A percentile compares a stretch with the other conserved stretches of the same genome.
phyloP scores from a whole-genome alignment of 2,329 filamentous ascomycete species.

The Penicillium occitanis region DNA sequence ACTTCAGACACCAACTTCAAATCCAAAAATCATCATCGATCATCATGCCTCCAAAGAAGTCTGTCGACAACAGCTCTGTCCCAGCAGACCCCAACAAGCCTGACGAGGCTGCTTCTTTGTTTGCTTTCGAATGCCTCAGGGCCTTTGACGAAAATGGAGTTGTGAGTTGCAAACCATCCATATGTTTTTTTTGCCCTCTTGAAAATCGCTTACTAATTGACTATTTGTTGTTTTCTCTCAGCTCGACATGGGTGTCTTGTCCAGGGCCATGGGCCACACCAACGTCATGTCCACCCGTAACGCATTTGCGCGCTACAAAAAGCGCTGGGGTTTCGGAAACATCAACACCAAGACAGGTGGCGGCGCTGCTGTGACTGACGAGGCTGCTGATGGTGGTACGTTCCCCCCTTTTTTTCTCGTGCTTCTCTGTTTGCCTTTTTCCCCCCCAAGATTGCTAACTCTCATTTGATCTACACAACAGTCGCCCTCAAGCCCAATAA shows the following conservation, averaged over 20 bases:
- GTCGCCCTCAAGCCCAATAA: conserved; percentile 5
- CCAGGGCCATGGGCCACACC: conserved; percentile 14
- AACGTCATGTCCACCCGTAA: conserved; percentile 17
- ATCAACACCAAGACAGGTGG: conserved; percentile 8
- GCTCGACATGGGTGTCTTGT: conserved; percentile 16
- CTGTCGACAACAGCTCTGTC: not conserved
- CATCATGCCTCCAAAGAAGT: conserved; percentile 20
- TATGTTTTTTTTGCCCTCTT: not conserved
- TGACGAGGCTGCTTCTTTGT: not conserved
- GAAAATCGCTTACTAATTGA: not conserved
- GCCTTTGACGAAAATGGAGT: not conserved
- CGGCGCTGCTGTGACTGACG: not conserved
- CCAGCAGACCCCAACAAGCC: not conserved
- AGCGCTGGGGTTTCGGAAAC: conserved; percentile 8
- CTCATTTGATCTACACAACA: not conserved
- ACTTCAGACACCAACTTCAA: not conserved
- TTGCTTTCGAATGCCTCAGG: conserved; percentile 12
- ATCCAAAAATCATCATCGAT: not conserved
- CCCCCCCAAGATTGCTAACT: not conserved
- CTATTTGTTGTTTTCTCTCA: not conserved
- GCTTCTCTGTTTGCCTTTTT: not conserved
- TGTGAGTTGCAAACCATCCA: not conserved
- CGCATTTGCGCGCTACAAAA: conserved; percentile 13
- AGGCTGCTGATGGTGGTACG: not conserved
- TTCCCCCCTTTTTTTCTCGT: not conserved